phyloP scores from a whole-genome alignment of 2,329 filamentous ascomycete genomes.

The Epichloe hybrida region DNA sequence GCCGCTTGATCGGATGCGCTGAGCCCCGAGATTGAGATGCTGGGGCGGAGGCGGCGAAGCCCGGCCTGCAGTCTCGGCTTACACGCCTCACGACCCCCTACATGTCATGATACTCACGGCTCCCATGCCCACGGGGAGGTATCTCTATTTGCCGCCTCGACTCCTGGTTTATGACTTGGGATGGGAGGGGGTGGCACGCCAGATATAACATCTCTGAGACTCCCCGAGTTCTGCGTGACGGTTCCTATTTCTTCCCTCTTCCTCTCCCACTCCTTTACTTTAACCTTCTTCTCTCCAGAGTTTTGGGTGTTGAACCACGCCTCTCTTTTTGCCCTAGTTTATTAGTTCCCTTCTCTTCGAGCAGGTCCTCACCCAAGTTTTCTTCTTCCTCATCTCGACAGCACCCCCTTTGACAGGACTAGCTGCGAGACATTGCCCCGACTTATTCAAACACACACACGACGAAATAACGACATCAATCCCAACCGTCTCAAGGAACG shows the following conservation, averaged over 20 bases:
- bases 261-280: not conserved
- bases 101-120: not conserved
- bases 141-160: not conserved
- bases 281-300: not conserved
- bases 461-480: not conserved
- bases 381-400: conserved; percentile 8
- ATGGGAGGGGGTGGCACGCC: conserved; percentile 8
- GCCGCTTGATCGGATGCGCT: conserved; percentile 8
- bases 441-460: not conserved
- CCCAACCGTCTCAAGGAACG: conserved; percentile 4
- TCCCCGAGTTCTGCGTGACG: conserved; percentile 1
- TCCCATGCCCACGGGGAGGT: not conserved
- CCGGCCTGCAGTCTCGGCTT: not conserved
- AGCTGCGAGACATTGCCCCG: not conserved
- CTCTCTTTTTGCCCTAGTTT: not conserved
- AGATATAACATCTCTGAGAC: conserved; percentile 10
- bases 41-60: conserved; percentile 1
- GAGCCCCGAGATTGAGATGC: conserved; percentile 4
- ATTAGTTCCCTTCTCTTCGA: not conserved
- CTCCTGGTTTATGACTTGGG: conserved; percentile 9
- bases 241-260: conserved; percentile 3
- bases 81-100: not conserved
- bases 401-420: conserved; percentile 13
- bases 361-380: conserved; percentile 11
- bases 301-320: not conserved